phyloP scores from a whole-genome alignment of 805 yeast genomes.

The Monosporozyma aerobia region DNA sequence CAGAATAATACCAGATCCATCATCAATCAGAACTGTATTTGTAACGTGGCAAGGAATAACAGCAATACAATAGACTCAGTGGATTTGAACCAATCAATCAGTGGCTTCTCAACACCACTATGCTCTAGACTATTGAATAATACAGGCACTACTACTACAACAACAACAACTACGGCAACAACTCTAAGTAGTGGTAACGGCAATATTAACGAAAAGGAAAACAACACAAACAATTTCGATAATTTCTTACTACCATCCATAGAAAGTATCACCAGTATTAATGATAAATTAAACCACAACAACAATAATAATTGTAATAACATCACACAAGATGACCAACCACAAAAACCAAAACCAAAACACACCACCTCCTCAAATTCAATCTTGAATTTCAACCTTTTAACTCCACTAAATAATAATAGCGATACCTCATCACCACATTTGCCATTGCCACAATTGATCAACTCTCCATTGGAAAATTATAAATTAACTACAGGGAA shows the following conservation, averaged over 20 bases:
- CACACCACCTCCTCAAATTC: neutral
- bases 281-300: neutral
- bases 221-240: conserved; percentile 1
- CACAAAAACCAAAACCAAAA: neutral
- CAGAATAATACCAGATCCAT: neutral
- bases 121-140: conserved; percentile 24
- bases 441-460: neutral
- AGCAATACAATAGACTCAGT: neutral
- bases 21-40: neutral
- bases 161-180: neutral
- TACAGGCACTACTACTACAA: conserved; percentile 7
- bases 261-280: neutral
- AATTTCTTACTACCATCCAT: neutral
- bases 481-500: neutral
- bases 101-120: conserved; percentile 26
- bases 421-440: neutral
- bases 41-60: neutral
- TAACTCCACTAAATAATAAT: neutral
- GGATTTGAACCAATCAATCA: conserved; percentile 13
- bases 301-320: neutral
- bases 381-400: neutral
- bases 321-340: neutral
- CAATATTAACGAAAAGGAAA: neutral
- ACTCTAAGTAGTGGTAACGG: neutral
- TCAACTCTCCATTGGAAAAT: neutral